Conservation (phyloP, 306 rosid species). For the Senna tora region DNA sequence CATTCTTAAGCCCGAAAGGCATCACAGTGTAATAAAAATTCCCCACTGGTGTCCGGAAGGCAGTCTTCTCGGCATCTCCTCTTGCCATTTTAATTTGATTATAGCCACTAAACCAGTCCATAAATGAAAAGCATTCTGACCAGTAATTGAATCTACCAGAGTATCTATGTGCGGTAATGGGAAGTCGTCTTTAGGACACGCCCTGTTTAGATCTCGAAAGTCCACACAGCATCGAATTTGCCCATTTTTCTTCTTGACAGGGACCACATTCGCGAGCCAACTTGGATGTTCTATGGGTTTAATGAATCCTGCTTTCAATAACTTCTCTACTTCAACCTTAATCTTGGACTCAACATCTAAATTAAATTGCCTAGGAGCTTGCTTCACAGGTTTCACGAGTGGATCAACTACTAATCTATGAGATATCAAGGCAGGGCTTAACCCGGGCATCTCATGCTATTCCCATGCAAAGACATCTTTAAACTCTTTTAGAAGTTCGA, state of each 20-base stretch:
- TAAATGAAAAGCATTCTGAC: too few species aligned
- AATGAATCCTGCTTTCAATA: not conserved
- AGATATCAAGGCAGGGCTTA: not conserved
- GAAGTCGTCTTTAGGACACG: not conserved
- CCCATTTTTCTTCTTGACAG: not conserved
- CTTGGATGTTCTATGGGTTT: not conserved
- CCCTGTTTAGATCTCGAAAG: not conserved
- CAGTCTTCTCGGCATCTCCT: too few species aligned
- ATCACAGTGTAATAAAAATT: too few species aligned
- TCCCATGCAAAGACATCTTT: not conserved
- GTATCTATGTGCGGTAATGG: too few species aligned
- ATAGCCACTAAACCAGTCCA: too few species aligned
- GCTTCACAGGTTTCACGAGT: not conserved
- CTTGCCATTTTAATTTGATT: too few species aligned
- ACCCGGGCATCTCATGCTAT: not conserved
- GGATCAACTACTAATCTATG: not conserved
- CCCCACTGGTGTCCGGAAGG: too few species aligned
- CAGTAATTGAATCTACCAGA: too few species aligned
- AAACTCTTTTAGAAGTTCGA: not conserved
- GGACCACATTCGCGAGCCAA: not conserved
- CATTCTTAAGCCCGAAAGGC: too few species aligned
- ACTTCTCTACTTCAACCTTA: not conserved
- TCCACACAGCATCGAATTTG: not conserved
- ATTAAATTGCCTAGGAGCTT: not conserved
- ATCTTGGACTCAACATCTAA: not conserved